Percentiles rank a stretch among this genome's conserved stretches.
Conservation (phyloP, 2,329 filamentous ascomycete species). For the Cladosporium sp. region DNA sequence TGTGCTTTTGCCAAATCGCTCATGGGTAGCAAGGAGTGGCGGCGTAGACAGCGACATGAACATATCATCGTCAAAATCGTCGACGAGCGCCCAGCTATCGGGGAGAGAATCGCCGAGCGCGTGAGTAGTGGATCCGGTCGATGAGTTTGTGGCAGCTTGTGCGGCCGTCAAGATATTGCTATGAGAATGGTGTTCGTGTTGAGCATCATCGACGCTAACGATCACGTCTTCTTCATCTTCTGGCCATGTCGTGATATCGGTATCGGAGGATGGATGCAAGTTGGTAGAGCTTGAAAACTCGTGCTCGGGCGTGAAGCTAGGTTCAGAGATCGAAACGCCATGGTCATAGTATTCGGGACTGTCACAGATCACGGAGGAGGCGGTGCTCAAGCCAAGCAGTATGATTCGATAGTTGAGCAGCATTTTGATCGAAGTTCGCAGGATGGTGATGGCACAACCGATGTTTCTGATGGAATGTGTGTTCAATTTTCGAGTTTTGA, state of each 20-base stretch:
- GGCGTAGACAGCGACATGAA: background rate
- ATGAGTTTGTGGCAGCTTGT: background rate
- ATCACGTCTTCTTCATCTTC: no score
- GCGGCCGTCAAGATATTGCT: no score
- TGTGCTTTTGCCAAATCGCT: background rate
- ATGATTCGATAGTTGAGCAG: background rate
- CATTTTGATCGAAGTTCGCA: background rate
- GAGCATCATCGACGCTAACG: no score
- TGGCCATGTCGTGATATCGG: no score
- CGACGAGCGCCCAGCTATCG: background rate
- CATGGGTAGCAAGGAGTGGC: background rate
- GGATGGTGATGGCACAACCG: background rate
- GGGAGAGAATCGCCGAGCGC: background rate
- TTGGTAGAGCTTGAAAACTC: no score
- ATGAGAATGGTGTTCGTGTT: no score
- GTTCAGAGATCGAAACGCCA: background rate
- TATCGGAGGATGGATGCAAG: background rate
- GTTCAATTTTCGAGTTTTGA: background rate
- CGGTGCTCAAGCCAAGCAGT: background rate
- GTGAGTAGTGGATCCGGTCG: background rate
- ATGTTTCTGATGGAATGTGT: background rate
- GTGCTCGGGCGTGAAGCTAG: no score
- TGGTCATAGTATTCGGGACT: background rate
- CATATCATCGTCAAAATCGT: background rate
- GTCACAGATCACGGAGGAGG: background rate